phyloP scores from a whole-genome alignment of 2,329 filamentous ascomycete genomes.

The Pestalotiopsis sp. region DNA sequence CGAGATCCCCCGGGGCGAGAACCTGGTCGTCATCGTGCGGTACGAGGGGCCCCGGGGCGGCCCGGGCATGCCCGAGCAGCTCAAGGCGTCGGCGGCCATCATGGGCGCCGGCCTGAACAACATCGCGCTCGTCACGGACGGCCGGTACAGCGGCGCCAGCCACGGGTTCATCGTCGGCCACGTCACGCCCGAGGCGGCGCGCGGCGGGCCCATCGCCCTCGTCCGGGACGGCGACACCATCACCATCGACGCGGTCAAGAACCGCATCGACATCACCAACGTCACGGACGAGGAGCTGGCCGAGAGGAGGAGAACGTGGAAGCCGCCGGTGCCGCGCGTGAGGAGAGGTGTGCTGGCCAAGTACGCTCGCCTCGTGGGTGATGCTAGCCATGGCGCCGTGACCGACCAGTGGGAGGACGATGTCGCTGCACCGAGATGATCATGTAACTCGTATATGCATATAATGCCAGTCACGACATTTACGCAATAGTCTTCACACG shows the following conservation, averaged over 20 bases:
- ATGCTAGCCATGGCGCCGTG: conserved; percentile 89
- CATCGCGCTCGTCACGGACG: conserved; percentile 89
- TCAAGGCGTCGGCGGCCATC: conserved; percentile 84
- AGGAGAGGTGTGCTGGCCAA: conserved; percentile 86
- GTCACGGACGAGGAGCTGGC: conserved; percentile 72
- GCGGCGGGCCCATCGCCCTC: conserved; percentile 84
- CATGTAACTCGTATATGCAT: no score
- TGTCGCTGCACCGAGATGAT: conserved; percentile 11
- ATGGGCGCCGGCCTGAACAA: conserved; percentile 91
- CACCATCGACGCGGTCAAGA: conserved; percentile 82
- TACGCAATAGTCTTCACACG: no score
- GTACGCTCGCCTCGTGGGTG: conserved; percentile 84
- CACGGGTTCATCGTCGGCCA: conserved; percentile 73
- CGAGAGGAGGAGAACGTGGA: conserved; percentile 67
- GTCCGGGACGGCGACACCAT: conserved; percentile 80
- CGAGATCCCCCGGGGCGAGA: conserved; percentile 70
- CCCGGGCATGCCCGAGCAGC: conserved; percentile 94
- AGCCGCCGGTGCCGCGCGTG: conserved; percentile 69
- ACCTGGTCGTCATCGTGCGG: conserved; percentile 85
- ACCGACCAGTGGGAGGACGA: conserved; percentile 65
- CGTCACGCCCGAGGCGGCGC: conserved; percentile 86
- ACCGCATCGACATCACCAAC: conserved; percentile 68
- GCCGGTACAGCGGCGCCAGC: conserved; percentile 82
- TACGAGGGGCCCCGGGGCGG: conserved; percentile 95
- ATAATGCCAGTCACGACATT: no score